Evolutionary conservation across 2,329 filamentous ascomycete genomes (phyloP), one percentile per base, ranked within the genome.

Genomic region (Fusarium sp.): DNA sequence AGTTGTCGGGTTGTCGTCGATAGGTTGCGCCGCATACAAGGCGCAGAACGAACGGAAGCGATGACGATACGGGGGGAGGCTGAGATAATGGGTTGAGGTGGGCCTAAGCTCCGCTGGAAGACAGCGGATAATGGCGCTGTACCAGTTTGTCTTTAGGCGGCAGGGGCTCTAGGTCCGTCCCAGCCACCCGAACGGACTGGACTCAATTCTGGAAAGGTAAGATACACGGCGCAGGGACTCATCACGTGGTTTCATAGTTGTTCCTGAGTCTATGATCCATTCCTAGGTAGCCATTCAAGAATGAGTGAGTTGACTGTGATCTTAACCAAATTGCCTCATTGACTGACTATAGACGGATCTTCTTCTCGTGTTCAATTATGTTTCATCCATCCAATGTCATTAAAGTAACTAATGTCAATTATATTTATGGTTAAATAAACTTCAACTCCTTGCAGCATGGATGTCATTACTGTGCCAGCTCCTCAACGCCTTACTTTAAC

Each of bases 41-140:
- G 70, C 71, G 74, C 73, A 67, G 75, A 65, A 65, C 60, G 71
- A 65, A 65, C 50, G 50, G 32, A 32, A 66, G 67, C 74, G 73
- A 76, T 76, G 76, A 77, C 73, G 75, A 76, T 76, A 72, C 72
- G 71, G 74, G 73, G 70, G 71, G 73, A 76, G 76, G 76, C 75
- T 77, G 75, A 77, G 76, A 75, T 74, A 70, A 76, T 73, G 66
- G 67, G 71, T 74, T 73, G 64, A 67, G 64, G 72, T 73, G 69
- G 62, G 55, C 59, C 67, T 61, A 60, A 73, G 64, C 60, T 69
- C 64, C 60, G 53, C 57, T 60, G 32, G 52, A 50, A 35, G 63
- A 66, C 74, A 75, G 64, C 52, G 58, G 66, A 70, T 54, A 60
- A 73, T 63, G 63, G 63, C 65, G 60, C 67, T 72, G 73, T 74